Percentiles rank a stretch among this genome's conserved stretches.
Conservation (phyloP, 108 stramenopile genomes). For the Cyclotella sp. region DNA sequence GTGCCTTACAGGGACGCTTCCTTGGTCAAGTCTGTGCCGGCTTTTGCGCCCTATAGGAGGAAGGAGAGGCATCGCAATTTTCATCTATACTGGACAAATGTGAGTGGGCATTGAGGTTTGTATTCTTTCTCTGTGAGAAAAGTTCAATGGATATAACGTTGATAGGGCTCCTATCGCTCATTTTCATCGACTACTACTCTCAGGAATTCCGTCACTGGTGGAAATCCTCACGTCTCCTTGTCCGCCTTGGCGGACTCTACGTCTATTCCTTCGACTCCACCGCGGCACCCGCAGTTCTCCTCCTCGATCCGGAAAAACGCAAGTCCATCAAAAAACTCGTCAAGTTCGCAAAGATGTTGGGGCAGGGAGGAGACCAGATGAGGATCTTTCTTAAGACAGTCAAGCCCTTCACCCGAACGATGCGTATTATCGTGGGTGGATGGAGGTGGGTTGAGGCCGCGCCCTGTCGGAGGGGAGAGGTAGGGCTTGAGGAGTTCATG, state of each 20-base stretch:
- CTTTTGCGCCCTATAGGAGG: conserved; percentile 44
- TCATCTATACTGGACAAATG: conserved; percentile 52
- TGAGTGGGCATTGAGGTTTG: conserved; percentile 1
- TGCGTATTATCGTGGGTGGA: conserved; percentile 51
- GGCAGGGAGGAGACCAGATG: conserved; percentile 45
- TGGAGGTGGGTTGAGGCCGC: conserved; percentile 69
- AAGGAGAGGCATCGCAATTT: conserved; percentile 44
- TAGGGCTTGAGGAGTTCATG: conserved; percentile 60
- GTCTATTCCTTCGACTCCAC: conserved; percentile 41
- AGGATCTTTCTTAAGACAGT: conserved; percentile 59
- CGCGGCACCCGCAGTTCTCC: conserved; percentile 44
- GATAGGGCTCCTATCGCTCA: too few species aligned
- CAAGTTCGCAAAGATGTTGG: conserved; percentile 43
- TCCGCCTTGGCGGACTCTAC: conserved; percentile 62
- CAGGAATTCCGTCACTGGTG: conserved; percentile 62
- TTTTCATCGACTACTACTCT: too few species aligned
- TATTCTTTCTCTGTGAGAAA: background rate
- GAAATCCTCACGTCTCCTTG: conserved; percentile 81
- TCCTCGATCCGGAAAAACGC: conserved; percentile 39
- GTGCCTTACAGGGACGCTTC: conserved; percentile 32
- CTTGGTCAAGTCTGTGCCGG: conserved; percentile 39
- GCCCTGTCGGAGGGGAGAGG: conserved; percentile 62
- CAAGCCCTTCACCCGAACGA: conserved; percentile 68
- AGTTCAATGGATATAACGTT: background rate
- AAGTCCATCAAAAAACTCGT: conserved; percentile 42